Conservation (phyloP, 768 basidiomycete genomes). For the Leucocoprinus leucothites region DNA sequence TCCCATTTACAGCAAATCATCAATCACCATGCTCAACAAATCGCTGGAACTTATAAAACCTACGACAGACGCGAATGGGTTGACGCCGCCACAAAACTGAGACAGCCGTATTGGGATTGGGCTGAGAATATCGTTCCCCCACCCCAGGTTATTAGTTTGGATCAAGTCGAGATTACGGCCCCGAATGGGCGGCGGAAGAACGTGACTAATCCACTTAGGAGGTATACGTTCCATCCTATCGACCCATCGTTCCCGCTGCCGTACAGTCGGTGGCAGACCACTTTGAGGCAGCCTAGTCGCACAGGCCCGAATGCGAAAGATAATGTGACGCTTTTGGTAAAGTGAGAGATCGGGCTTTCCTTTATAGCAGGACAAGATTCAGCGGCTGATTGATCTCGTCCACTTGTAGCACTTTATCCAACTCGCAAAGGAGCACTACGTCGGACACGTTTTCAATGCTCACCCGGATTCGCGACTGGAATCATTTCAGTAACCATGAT, state of each 20-base stretch:
- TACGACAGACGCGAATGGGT: slow-evolving; percentile 24
- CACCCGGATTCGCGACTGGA: slow-evolving; percentile 30
- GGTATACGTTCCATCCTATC: slow-evolving; percentile 31
- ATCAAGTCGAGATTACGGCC: slow-evolving; percentile 25
- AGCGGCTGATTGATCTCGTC: too few species aligned
- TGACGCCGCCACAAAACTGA: slow-evolving; percentile 30
- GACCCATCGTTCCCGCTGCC: slow-evolving; percentile 27
- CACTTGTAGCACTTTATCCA: slow-evolving; percentile 19
- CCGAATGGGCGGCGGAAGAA: slow-evolving; percentile 21
- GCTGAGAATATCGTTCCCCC: slow-evolving; percentile 36
- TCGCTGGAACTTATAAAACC: slow-evolving; percentile 39
- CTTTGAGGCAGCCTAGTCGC: slow-evolving; percentile 30
- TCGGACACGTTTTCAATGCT: slow-evolving; percentile 29
- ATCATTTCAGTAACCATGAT: slow-evolving; percentile 40
- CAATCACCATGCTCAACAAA: slow-evolving; percentile 33
- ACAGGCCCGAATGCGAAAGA: slow-evolving; percentile 24
- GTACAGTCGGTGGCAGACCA: slow-evolving; percentile 29
- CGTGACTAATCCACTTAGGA: slow-evolving; percentile 29
- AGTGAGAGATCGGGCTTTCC: too few species aligned
- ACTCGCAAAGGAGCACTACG: slow-evolving; percentile 19
- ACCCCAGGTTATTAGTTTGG: slow-evolving; percentile 28
- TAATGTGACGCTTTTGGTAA: slow-evolving; percentile 27
- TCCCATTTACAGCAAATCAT: slow-evolving; percentile 40
- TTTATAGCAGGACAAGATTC: too few species aligned
- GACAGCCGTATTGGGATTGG: slow-evolving; percentile 54